Percentiles rank a stretch among this genome's conserved stretches.
These are phyloP conservation scores for Rhododendron ferrugineum DNA, from an alignment of 148 eudicot genomes.

Conservation along the genomic window DNA sequence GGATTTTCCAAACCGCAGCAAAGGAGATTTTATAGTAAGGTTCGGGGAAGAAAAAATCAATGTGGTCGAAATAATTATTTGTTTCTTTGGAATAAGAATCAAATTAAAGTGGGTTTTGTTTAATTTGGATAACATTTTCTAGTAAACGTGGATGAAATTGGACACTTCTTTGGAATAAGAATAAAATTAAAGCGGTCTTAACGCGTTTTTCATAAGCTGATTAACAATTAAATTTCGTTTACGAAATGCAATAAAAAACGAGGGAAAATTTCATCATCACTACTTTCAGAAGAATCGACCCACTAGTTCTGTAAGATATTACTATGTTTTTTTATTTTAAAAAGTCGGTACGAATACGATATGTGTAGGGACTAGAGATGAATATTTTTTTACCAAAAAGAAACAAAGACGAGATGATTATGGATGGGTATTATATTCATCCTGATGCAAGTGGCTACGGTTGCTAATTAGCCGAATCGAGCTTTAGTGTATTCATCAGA, in stretches of 20 bases:
- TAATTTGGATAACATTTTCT: neutral
- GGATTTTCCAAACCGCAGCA: neutral
- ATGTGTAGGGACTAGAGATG: neutral
- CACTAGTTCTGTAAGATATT: neutral
- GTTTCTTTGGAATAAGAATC: slow-evolving; percentile 10
- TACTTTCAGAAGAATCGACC: neutral
- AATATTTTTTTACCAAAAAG: too few species aligned
- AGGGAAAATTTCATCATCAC: neutral
- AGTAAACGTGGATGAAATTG: neutral
- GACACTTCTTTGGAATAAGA: neutral
- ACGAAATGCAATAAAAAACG: neutral
- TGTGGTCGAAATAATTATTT: neutral
- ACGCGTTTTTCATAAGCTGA: neutral
- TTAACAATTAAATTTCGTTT: too few species aligned
- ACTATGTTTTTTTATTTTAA: too few species aligned
- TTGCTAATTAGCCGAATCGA: too few species aligned
- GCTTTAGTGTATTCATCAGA: too few species aligned
- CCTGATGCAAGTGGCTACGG: too few species aligned
- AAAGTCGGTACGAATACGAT: too few species aligned
- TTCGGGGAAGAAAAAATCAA: neutral
- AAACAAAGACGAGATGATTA: too few species aligned
- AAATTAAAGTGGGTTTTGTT: neutral
- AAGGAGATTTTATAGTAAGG: neutral
- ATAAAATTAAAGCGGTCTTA: neutral
- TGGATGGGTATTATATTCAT: too few species aligned